Evolutionary conservation across 192 early-diverging fungal genomes (phyloP), one percentile per base, ranked within the genome.

Genomic region (Gaertneriomyces semiglobifer): DNA sequence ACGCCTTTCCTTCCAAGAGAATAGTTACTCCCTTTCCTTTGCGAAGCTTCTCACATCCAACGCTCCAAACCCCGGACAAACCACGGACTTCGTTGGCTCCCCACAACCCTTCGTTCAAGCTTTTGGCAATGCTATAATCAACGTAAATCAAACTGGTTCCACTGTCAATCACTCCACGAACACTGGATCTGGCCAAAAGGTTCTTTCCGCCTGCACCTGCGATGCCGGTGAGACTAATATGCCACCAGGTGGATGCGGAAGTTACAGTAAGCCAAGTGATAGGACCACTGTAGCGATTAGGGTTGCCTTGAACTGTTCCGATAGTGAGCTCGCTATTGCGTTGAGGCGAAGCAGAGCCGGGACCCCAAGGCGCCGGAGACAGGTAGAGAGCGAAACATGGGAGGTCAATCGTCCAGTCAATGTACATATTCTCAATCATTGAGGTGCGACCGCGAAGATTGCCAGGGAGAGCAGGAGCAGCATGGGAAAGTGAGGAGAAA

Each of bases 401-500:
- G 6, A 16, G 18, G 7, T 25, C 18, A 47, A 71, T 60, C 25
- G 63, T 54, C 5, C 55, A 18, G 4, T 1, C n/a, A 7, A 19
- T 20, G 44, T 46, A 71, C 8, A 71, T 54, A 61, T 71, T 71
- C 48, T 71, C 69, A 42, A 71, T 58, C 4, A 71, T 40, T 7
- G 69, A 52, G 6, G 69, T 65, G 18, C 65, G 55, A 43, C 62
- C 69, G 42, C 47, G 16, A 18, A 50, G 51, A 8, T 19, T 46
- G 41, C 47, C 45, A 3, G 62, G 62, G 5, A 71, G 62, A 7
- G 58, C 62, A n/a, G 61, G 57, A 44, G 63, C 65, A 41, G 69
- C 69, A 55, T 62, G 65, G 0, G 69, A 71, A 6, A 71, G 62
- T 4, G 62, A 54, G n/a, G 69, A 71, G 62, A 71, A 71, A 33